phyloP scores from a whole-genome alignment of 345 rosid genomes.

The Triadica sebifera region DNA sequence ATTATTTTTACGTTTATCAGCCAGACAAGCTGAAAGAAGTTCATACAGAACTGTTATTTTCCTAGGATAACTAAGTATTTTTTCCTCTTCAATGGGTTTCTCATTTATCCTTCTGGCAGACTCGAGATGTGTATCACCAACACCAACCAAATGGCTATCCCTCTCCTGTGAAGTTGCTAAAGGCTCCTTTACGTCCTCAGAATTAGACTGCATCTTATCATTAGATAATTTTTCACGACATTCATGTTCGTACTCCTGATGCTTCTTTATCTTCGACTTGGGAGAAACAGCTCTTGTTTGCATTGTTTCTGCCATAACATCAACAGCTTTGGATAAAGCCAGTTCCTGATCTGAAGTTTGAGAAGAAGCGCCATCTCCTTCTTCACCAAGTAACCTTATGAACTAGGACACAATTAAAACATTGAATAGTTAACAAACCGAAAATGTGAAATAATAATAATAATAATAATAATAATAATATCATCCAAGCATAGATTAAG shows the following conservation, averaged over 20 bases:
- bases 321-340: conserved; percentile 79
- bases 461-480: not conserved
- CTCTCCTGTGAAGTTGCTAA: conserved; percentile 12
- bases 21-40: conserved; percentile 88
- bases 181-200: conserved; percentile 24
- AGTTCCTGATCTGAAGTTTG: conserved; percentile 52
- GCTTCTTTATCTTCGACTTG: conserved; percentile 67
- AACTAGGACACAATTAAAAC: conserved; percentile 36
- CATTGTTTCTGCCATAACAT: conserved; percentile 51
- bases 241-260: conserved; percentile 61
- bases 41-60: conserved; percentile 79
- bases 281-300: conserved; percentile 48
- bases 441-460: not conserved
- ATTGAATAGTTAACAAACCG: not conserved
- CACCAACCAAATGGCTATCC: conserved; percentile 21
- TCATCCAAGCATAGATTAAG: not conserved
- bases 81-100: conserved; percentile 59
- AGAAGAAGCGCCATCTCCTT: conserved; percentile 44
- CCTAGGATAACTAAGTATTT: conserved; percentile 59
- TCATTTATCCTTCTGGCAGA: conserved; percentile 38
- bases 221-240: conserved; percentile 64
- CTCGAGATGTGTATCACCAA: conserved; percentile 25
- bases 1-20: conserved; percentile 54
- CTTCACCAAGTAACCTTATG: conserved; percentile 79
- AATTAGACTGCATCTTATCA: conserved; percentile 43